Base-by-base conservation (phyloP, 176 grass and related monocot genomes). In the Avena eriantha region DNA sequence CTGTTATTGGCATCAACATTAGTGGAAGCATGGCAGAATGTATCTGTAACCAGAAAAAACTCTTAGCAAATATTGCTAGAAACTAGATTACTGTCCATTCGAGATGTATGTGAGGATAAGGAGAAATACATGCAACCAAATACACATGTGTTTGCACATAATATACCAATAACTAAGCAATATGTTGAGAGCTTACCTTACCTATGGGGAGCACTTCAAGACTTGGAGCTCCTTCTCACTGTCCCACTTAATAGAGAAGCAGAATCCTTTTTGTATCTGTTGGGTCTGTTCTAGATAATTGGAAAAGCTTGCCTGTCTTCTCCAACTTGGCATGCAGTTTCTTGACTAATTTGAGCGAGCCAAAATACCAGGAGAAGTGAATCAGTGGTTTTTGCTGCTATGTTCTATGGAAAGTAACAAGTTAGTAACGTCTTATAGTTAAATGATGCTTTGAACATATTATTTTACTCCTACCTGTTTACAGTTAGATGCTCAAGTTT, bases 321-420 rank as follows among this genome's bases (percentile, higher is more conserved):
- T 73, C 26, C 60, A 50, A 36, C 68, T 45, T 84, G 49, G 75
- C 75, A 91, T 69, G 29, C 19, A 76, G 66, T 73, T 79, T 87
- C 45, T 43, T 19, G 4, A 84, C 39, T 22, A 66, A 39, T 34
- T 26, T 83, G 67, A 84, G 58, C 50, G 22, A 86, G 57, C 36
- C 2, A 87, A 53, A 74, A 76, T 34, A 87, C 53, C 46, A 82
- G 54, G 26, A 68, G 1, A 48, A 49, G 24, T 47, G 5, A 66
- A 55, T 67, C 16, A 79, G 41, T 72, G 54, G 4, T 43, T 66
- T 74, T 14, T 84, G 67, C 23, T 69, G 58, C 81, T 78, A 53
- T 67, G 4, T 68, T 51, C 75, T 22, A 68, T 58, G 18, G 63
- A 72, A 78, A 80, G 58, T 56, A 56, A 63, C 48, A 39, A 46